Evolutionary conservation across 1,284 basidiomycete species (phyloP), one percentile per base, ranked within the genome.

Genomic region (Cutaneotrichosporon arboriforme): DNA sequence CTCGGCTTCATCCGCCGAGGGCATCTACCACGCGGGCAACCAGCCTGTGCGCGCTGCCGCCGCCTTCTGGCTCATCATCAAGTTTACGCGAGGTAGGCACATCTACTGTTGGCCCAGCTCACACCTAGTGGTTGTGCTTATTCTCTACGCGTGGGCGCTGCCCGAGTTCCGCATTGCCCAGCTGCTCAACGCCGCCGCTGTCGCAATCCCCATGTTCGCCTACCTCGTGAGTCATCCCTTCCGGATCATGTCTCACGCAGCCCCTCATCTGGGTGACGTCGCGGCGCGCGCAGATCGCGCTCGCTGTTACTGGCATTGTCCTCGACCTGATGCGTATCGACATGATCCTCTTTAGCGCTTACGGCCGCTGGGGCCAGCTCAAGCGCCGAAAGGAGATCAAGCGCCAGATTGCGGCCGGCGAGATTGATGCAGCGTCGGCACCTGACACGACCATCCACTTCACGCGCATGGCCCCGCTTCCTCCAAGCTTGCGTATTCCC

Each of bases 111-210:
- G 13, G 49, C 52, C 22, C 23, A n/a, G 37, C 48, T 56, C n/a
- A 57, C 40, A 14, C 20, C 46, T 15, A 56, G 59, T 55, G 2
- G 5, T 60, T 20, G 55, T 53, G 2, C 55, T 60, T 18, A 57
- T 48, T n/a, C 46, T 66, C 15, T 76, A 77, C 43, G 66, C 66
- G 1, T 55, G 52, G 23, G 4, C n/a, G n/a, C 52, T 77, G 3
- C 73, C 71, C 9, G 39, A 57, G 20, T 76, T 75, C 54, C 61
- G 73, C 31, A n/a, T 26, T 1, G 37, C 68, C 1, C 66, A 72
- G 43, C 51, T 66, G 39, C 43, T 67, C 8, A 51, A 54, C n/a
- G 64, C 55, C 3, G 17, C 61, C 2, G 66, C 66, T 2, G 65
- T 67, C 12, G 44, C 70, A 4, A 21, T 73, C 39, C 66, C 73